Percentiles rank a stretch among this genome's conserved stretches.
Evolutionary conservation across 192 early-diverging fungal species (phyloP).

Genomic region (Linnemannia elongata): DNA sequence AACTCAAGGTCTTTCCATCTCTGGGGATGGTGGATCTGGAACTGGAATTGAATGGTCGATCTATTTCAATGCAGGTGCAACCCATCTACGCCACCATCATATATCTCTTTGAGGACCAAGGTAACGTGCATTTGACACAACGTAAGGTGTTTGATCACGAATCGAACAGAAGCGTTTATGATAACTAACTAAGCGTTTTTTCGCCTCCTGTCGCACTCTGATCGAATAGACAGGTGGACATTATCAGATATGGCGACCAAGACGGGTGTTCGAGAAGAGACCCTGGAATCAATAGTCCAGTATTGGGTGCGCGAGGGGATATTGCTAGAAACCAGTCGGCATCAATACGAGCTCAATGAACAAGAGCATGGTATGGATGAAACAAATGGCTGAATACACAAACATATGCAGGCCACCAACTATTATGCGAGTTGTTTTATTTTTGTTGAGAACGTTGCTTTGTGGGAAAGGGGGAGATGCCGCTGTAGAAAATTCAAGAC

Average conservation of each 20-base stretch:
- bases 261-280: constrained; percentile 14
- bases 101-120: constrained; percentile 52
- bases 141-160: no score
- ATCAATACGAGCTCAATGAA: constrained; percentile 33
- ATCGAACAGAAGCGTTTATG: neutral
- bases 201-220: neutral
- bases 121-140: constrained; percentile 1
- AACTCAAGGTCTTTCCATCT: constrained; percentile 67
- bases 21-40: constrained; percentile 68
- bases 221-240: constrained; percentile 19
- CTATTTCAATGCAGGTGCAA: constrained; percentile 59
- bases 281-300: constrained; percentile 23
- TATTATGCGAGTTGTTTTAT: no score
- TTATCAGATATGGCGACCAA: constrained; percentile 19
- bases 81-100: constrained; percentile 71
- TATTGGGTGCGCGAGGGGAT: constrained; percentile 41
- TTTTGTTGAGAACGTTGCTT: no score
- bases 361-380: neutral
- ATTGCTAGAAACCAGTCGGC: constrained; percentile 19
- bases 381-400: neutral
- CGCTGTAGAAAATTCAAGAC: no score
- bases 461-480: no score
- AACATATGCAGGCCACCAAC: no score
- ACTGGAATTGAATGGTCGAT: constrained; percentile 67
- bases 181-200: neutral